Evolutionary conservation across 257 asterid genomes (phyloP).

Genomic region (Dorcoceras hygrometricum): DNA sequence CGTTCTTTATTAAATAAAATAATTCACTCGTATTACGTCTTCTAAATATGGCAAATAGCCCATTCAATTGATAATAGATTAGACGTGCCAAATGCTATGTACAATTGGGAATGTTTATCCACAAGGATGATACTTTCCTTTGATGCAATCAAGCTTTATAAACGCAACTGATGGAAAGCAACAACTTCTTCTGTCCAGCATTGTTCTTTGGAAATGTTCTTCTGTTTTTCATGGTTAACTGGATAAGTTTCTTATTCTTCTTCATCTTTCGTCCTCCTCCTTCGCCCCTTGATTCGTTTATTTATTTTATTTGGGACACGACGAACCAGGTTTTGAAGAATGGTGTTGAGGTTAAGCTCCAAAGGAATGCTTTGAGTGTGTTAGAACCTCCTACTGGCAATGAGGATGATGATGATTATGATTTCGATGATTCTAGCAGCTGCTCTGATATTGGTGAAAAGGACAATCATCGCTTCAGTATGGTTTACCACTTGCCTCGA

Average conservation of each 20-base stretch:
- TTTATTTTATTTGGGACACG: conserved; percentile 1
- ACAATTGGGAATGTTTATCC: neutral
- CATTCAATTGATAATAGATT: neutral
- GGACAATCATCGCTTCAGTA: conserved; percentile 55
- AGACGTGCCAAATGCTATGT: conserved; percentile 11
- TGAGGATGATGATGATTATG: conserved; percentile 69
- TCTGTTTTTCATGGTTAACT: neutral
- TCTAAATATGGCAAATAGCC: neutral
- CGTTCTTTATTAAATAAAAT: neutral
- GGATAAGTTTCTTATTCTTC: neutral
- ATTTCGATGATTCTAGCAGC: conserved; percentile 73
- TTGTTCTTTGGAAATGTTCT: neutral
- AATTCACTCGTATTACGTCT: neutral
- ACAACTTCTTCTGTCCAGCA: neutral
- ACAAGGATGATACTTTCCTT: neutral
- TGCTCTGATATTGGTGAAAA: conserved; percentile 72
- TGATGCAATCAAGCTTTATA: conserved; percentile 8
- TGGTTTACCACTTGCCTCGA: conserved; percentile 31
- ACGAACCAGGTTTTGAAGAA: conserved; percentile 74
- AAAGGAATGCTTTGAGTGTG: conserved; percentile 90
- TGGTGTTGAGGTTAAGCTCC: conserved; percentile 95
- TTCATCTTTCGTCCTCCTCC: neutral
- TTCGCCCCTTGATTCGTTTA: neutral
- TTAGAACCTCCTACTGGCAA: conserved; percentile 90
- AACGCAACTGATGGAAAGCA: conserved; percentile 1